Evolutionary conservation across 352 stramenopile species (phyloP).

Genomic region (Elongisporangium prolatum): DNA sequence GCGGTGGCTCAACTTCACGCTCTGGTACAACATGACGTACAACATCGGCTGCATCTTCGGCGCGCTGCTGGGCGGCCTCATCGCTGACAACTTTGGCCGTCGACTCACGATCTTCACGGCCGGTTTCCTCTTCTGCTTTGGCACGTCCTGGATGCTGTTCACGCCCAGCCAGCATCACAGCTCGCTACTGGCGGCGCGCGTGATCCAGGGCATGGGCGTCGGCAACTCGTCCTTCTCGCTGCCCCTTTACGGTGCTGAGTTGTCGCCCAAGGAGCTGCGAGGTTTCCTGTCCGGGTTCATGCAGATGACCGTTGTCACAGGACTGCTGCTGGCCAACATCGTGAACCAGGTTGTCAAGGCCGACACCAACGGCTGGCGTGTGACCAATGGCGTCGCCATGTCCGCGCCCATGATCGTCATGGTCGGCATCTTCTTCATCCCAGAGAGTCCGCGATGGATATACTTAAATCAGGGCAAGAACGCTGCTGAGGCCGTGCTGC

Average conservation of each 20-base stretch:
- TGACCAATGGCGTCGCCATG: constrained; percentile 24
- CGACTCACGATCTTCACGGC: constrained; percentile 27
- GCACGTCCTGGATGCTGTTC: constrained; percentile 22
- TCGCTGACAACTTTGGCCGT: constrained; percentile 26
- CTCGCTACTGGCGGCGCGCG: constrained; percentile 12
- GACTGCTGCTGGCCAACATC: constrained; percentile 19
- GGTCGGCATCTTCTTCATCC: constrained; percentile 29
- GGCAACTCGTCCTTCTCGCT: constrained; percentile 35
- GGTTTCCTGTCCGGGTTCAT: constrained; percentile 30
- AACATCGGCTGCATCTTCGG: constrained; percentile 33
- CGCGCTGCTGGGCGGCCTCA: constrained; percentile 17
- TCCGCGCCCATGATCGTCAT: constrained; percentile 26
- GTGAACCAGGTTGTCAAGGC: constrained; percentile 20
- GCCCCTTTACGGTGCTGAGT: constrained; percentile 26
- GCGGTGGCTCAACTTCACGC: constrained; percentile 26
- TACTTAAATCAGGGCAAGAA: constrained; percentile 20
- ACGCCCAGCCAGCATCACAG: constrained; percentile 9
- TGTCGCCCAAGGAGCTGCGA: constrained; percentile 27
- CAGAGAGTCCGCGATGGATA: constrained; percentile 29
- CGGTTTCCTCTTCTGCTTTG: constrained; percentile 24
- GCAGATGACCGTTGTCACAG: constrained; percentile 25
- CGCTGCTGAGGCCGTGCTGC: constrained; percentile 14
- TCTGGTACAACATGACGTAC: constrained; percentile 27
- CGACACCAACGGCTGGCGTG: constrained; percentile 18
- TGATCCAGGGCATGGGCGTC: constrained; percentile 22